Base-by-base conservation (phyloP, 2,329 filamentous ascomycete species). In the Alternaria longipes region DNA sequence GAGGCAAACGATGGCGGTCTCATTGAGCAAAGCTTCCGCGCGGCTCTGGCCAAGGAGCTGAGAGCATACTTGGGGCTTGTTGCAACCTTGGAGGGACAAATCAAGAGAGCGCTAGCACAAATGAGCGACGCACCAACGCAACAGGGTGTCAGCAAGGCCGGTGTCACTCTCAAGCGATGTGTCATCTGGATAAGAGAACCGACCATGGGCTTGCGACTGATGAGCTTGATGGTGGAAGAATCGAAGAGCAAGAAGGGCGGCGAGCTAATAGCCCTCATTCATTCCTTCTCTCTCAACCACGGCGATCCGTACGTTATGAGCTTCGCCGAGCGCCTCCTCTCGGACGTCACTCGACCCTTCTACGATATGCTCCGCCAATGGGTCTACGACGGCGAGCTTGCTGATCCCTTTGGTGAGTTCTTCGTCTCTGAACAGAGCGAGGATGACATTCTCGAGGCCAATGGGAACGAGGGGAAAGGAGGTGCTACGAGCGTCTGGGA, bases 321-420 rank as follows among this genome's bases (percentile, higher is more conserved):
- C 0, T 98, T 98, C 81, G 95, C 95, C 0, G 94, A 98, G 78
- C 89, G 94, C 24, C 84, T 99, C 28, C 85, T 99, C 6, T 86
- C 86, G 6, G 92, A 94, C 72, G 91, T 99, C 55, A 97, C 95
- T 1, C 86, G 91, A 16, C 96, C 96, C 0, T 99, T 99, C 76
- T 99, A 99, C 78, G 92, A 96, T 72, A 97, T 99, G 83, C 84
- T 99, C 55, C 89, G 93, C 56, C 91, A 93, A 71, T 99, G 95
- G 95, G 97, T 99, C 52, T 99, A 99, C 74, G 94, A 99, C 73
- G 95, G 95, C 62, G 96, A 99, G 82, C 85, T 99, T 14, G 93
- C 92, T n/a, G 95, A 99, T 78, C 95, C 96, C 0, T 97, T 94
- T 73, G 86, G 89, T 57, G 95, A 99, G 74, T 99, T 99, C 80